Conservation (phyloP, 1,284 basidiomycete genomes). For the Phlebopus sp. region DNA sequence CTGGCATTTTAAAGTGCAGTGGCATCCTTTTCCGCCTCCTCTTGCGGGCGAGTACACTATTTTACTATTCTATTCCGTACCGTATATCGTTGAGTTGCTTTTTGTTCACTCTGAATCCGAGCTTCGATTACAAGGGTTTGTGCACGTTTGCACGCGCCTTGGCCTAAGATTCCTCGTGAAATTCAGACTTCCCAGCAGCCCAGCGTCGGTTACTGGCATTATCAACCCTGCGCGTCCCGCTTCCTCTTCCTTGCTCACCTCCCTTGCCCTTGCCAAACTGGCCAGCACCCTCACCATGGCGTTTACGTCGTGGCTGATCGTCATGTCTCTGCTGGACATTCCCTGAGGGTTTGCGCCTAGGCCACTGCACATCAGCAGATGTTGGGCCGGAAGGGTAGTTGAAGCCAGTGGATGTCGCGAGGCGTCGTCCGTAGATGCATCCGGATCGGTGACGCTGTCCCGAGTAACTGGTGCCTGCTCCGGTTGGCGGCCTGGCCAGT, state of each 20-base stretch:
- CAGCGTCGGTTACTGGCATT: slow-evolving; percentile 5
- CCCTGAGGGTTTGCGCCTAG: slow-evolving; percentile 24
- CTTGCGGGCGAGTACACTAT: background rate
- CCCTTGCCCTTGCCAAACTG: slow-evolving; percentile 13
- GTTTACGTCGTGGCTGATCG: slow-evolving; percentile 25
- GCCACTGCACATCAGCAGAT: slow-evolving; percentile 26
- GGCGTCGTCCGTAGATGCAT: slow-evolving; percentile 17
- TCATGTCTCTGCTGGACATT: slow-evolving; percentile 32
- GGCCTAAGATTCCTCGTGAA: background rate
- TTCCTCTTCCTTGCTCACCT: background rate
- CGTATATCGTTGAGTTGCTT: background rate
- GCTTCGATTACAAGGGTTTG: background rate
- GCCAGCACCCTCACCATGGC: slow-evolving; percentile 15
- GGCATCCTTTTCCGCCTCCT: background rate
- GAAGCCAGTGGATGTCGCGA: slow-evolving; percentile 1
- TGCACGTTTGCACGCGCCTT: too few relatives aligned
- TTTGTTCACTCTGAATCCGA: background rate
- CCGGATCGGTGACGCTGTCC: slow-evolving; percentile 23
- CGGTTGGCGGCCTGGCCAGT: slow-evolving; percentile 16
- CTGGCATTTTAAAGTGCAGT: slow-evolving; percentile 37
- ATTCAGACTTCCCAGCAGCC: slow-evolving; percentile 7
- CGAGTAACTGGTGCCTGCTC: slow-evolving; percentile 15
- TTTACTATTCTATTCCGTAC: slow-evolving; percentile 1
- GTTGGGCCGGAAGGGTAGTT: slow-evolving; percentile 22
- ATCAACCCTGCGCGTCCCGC: slow-evolving; percentile 2